Percentiles rank a stretch among this genome's conserved stretches.
phyloP scores from a whole-genome alignment of 371 early-diverging fungal species.

The Mortierella polycephala region DNA sequence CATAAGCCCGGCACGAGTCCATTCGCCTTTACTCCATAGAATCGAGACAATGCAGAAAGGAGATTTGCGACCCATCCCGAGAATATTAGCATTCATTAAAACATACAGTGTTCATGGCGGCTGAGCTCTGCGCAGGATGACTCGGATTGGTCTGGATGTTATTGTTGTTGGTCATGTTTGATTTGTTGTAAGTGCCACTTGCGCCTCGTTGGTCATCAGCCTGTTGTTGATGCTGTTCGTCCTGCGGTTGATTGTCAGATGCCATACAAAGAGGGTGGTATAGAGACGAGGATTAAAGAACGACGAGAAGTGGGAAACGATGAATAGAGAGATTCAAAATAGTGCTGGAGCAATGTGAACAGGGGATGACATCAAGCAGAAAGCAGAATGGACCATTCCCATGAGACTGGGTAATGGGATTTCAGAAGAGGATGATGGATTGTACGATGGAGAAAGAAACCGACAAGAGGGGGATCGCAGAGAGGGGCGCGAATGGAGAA shows the following conservation, averaged over 20 bases:
- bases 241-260: slow-evolving; percentile 43
- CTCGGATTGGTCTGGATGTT: background rate
- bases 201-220: background rate
- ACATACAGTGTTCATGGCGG: slow-evolving; percentile 15
- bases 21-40: background rate
- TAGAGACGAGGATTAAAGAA: background rate
- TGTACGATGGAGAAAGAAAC: too few relatives aligned
- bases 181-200: background rate
- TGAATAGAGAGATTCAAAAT: background rate
- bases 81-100: too few relatives aligned
- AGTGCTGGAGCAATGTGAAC: too few relatives aligned
- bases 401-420: too few relatives aligned
- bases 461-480: too few relatives aligned
- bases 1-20: too few relatives aligned
- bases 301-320: background rate
- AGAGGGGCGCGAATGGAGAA: too few relatives aligned
- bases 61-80: too few relatives aligned
- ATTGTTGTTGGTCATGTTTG: background rate
- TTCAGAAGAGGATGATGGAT: too few relatives aligned
- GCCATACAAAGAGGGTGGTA: slow-evolving; percentile 14
- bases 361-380: too few relatives aligned
- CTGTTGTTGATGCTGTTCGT: slow-evolving; percentile 19
- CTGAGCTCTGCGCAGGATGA: background rate
- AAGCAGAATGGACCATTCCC: too few relatives aligned
- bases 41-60: background rate